Evolutionary conservation across 2,329 filamentous ascomycete species (phyloP).

Genomic region (Nakataea oryzae): DNA sequence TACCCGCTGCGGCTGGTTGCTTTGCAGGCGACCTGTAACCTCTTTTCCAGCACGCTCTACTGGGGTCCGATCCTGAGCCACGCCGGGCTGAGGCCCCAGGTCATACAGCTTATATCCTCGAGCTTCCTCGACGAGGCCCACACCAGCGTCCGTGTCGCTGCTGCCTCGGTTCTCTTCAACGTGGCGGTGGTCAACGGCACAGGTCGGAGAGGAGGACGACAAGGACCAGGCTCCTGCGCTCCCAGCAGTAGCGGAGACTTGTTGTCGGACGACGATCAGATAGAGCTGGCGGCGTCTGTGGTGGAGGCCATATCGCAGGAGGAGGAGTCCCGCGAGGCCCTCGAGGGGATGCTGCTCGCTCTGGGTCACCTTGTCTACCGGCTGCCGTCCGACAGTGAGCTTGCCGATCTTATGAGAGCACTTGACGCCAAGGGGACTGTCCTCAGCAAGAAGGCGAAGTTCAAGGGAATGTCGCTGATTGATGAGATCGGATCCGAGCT

Average conservation of each 20-base stretch:
- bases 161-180: conserved; percentile 77
- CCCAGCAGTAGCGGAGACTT: conserved; percentile 25
- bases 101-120: conserved; percentile 62
- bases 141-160: conserved; percentile 66
- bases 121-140: conserved; percentile 72
- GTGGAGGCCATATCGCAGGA: conserved; percentile 61
- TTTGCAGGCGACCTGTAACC: conserved; percentile 73
- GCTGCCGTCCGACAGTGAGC: conserved; percentile 56
- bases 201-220: conserved; percentile 41
- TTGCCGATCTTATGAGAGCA: conserved; percentile 68
- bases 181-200: conserved; percentile 58
- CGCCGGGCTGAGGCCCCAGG: conserved; percentile 37
- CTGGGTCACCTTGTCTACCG: conserved; percentile 69
- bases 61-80: conserved; percentile 49
- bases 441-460: conserved; percentile 41
- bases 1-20: conserved; percentile 79
- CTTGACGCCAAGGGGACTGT: conserved; percentile 66
- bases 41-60: conserved; percentile 69
- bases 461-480: conserved; percentile 48
- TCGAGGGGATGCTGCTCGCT: conserved; percentile 67
- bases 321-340: conserved; percentile 54
- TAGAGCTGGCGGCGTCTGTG: conserved; percentile 72
- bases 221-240: conserved; percentile 28
- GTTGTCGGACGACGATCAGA: conserved; percentile 59
- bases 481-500: conserved; percentile 40